phyloP scores from a whole-genome alignment of 768 basidiomycete genomes.

The Boletus bicolor region DNA sequence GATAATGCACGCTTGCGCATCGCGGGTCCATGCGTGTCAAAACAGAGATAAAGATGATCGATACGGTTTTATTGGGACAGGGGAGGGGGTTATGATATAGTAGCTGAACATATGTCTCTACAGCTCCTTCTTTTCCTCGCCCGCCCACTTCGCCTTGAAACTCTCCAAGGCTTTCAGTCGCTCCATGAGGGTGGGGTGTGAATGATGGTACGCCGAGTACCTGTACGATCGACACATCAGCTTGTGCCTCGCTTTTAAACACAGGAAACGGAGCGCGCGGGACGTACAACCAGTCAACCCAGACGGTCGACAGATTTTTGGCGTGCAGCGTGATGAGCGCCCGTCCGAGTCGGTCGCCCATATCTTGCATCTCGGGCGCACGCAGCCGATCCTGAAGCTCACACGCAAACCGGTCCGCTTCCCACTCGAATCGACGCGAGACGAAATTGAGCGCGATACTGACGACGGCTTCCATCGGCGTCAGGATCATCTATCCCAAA shows the following conservation, averaged over 20 bases:
- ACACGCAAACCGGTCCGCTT: conserved; percentile 87
- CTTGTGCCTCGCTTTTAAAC: neutral
- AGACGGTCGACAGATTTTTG: conserved; percentile 89
- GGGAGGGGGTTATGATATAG: neutral
- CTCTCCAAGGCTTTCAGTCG: conserved; percentile 76
- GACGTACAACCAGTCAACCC: conserved; percentile 84
- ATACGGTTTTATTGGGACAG: neutral
- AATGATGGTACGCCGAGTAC: conserved; percentile 95
- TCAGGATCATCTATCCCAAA: conserved; percentile 63
- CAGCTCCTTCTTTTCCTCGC: conserved; percentile 27
- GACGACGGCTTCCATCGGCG: conserved; percentile 73
- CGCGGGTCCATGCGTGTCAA: neutral
- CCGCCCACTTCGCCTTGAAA: conserved; percentile 45
- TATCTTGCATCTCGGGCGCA: conserved; percentile 63
- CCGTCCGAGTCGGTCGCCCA: conserved; percentile 80
- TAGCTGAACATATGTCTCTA: conserved; percentile 1
- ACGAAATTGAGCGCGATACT: conserved; percentile 75
- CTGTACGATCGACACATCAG: conserved; percentile 32
- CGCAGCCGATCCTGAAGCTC: conserved; percentile 54
- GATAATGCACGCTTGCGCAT: neutral
- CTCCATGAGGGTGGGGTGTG: conserved; percentile 92
- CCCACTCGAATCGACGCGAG: conserved; percentile 85
- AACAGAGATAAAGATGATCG: too few species aligned
- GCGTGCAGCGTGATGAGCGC: conserved; percentile 86
- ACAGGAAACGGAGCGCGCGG: neutral